phyloP scores from a whole-genome alignment of 305 asterid genomes.

The Salvia sclarea region DNA sequence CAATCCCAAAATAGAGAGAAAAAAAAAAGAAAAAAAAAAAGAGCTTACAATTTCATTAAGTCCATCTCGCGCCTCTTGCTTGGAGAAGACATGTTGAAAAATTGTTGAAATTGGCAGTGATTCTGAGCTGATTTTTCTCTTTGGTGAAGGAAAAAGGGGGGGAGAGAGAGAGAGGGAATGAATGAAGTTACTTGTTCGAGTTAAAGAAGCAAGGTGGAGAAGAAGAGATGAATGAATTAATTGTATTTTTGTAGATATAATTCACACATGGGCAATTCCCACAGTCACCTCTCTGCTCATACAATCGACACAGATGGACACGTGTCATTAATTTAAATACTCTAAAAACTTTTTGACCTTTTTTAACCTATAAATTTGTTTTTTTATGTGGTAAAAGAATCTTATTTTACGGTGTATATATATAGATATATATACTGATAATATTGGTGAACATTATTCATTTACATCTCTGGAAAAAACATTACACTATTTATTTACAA shows the following conservation, averaged over 20 bases:
- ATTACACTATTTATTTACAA: too few relatives aligned
- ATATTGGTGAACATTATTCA: too few relatives aligned
- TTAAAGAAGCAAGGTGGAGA: conserved; percentile 30
- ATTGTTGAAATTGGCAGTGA: conserved; percentile 11
- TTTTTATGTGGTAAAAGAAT: too few relatives aligned
- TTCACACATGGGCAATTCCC: background rate
- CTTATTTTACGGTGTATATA: too few relatives aligned
- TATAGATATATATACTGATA: too few relatives aligned
- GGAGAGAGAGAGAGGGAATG: conserved; percentile 10
- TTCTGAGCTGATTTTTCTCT: background rate
- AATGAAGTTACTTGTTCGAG: conserved; percentile 36
- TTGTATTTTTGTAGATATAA: too few relatives aligned
- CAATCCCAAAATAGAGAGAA: background rate
- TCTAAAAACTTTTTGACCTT: too few relatives aligned
- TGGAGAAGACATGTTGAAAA: conserved; percentile 52
- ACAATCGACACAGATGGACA: background rate
- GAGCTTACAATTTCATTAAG: conserved; percentile 51
- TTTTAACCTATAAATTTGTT: too few relatives aligned
- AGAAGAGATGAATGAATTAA: conserved; percentile 15
- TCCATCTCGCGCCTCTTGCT: conserved; percentile 68
- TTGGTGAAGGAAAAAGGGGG: background rate
- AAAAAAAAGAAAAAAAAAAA: background rate
- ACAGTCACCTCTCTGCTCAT: background rate
- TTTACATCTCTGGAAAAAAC: too few relatives aligned
- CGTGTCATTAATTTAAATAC: background rate